Evolutionary conservation across 305 asterid genomes (phyloP).

Genomic region (Fraxinus albicans): DNA sequence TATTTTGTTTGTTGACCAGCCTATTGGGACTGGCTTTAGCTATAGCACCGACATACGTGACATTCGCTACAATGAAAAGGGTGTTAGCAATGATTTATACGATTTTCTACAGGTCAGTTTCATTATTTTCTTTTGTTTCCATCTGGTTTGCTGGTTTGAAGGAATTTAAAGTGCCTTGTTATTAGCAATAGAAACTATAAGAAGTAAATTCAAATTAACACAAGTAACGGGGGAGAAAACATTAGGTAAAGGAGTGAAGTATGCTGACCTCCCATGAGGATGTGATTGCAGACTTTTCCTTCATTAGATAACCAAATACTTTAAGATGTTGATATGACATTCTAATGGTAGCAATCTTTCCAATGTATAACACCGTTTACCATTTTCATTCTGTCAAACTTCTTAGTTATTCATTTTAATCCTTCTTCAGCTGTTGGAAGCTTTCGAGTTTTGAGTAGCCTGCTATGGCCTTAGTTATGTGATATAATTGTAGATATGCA

Average conservation of each 20-base stretch:
- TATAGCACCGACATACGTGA: conserved; percentile 79
- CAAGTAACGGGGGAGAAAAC: background rate
- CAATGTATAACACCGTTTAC: background rate
- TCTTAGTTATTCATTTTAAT: background rate
- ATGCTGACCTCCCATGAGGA: background rate
- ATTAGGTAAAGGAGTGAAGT: background rate
- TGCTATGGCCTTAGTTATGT: background rate
- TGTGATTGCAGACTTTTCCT: background rate
- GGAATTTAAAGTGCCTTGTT: conserved; percentile 13
- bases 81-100: conserved; percentile 86
- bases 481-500: background rate
- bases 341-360: background rate
- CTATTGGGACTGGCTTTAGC: conserved; percentile 96
- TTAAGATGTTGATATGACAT: background rate
- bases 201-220: background rate
- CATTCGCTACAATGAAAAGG: conserved; percentile 77
- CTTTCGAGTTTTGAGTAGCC: background rate
- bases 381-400: background rate
- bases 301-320: background rate
- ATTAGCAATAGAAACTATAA: background rate
- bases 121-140: conserved; percentile 12
- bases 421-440: background rate
- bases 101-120: conserved; percentile 84
- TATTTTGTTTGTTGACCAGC: conserved; percentile 91
- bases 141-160: conserved; percentile 1